These are phyloP conservation scores for Lentinula sp. DNA, from an alignment of 768 basidiomycete species.

Conservation along the genomic window DNA sequence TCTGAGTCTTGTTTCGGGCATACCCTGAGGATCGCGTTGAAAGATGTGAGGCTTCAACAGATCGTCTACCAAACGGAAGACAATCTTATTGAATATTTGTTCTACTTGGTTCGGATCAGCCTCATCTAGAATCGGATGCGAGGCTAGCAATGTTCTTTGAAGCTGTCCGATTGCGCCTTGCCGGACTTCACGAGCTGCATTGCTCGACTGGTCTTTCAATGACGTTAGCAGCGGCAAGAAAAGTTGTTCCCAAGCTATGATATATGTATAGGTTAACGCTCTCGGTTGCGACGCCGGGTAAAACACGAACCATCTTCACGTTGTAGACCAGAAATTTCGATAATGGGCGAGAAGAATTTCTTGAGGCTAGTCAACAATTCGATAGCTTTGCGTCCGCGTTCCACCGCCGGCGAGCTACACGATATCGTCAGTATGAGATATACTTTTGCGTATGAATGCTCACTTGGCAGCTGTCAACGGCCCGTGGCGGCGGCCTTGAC, in stretches of 20 bases:
- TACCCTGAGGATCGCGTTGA: conserved; percentile 74
- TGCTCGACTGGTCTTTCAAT: conserved; percentile 77
- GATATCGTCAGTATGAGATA: neutral
- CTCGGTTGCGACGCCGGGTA: neutral
- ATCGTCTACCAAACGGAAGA: conserved; percentile 91
- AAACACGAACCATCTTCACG: conserved; percentile 33
- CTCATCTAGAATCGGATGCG: conserved; percentile 56
- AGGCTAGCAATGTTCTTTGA: conserved; percentile 80
- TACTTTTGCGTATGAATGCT: conserved; percentile 9
- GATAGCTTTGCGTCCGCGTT: conserved; percentile 77
- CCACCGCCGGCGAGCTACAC: conserved; percentile 64
- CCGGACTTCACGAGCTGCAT: conserved; percentile 78
- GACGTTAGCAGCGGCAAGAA: conserved; percentile 70
- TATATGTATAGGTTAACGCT: neutral
- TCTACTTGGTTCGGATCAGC: conserved; percentile 60
- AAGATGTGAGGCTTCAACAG: conserved; percentile 80
- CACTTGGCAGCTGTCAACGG: conserved; percentile 48
- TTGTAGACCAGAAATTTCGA: conserved; percentile 39
- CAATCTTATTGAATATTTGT: conserved; percentile 80
- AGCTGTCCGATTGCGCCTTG: conserved; percentile 75
- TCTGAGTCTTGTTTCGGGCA: conserved; percentile 86
- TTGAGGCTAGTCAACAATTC: conserved; percentile 76
- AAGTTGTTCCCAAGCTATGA: conserved; percentile 66
- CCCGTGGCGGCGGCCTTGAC: conserved; percentile 44
- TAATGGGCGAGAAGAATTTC: conserved; percentile 53